These are phyloP conservation scores for Penicillium sclerotigenum DNA, from an alignment of 2,329 filamentous ascomycete species.

Conservation along the genomic window DNA sequence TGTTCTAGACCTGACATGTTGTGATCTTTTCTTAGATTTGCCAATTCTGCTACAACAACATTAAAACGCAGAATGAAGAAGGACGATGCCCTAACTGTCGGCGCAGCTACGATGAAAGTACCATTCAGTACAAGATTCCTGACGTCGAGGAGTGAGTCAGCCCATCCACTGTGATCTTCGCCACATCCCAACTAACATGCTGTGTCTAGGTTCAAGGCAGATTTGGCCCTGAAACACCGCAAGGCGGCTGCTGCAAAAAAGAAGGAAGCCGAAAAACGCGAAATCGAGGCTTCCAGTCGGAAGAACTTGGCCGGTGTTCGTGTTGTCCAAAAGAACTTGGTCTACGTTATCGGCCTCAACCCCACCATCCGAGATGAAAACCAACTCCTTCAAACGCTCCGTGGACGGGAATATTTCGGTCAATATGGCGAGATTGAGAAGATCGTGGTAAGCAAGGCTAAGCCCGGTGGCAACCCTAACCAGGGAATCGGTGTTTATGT, in stretches of 20 bases:
- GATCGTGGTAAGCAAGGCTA: constrained; percentile 96
- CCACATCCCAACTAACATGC: constrained; percentile 22
- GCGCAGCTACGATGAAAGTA: constrained; percentile 92
- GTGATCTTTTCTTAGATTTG: constrained; percentile 65
- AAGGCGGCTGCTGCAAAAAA: constrained; percentile 88
- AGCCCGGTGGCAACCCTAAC: constrained; percentile 66
- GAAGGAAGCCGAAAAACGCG: constrained; percentile 92
- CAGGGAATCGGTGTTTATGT: constrained; percentile 96
- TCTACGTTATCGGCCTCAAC: constrained; percentile 93
- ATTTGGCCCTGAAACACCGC: constrained; percentile 67
- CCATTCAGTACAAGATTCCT: constrained; percentile 94
- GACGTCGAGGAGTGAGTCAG: constrained; percentile 86
- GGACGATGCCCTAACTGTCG: constrained; percentile 96
- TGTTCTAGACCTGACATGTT: constrained; percentile 7
- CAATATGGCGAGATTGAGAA: constrained; percentile 99
- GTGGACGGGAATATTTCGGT: constrained; percentile 90
- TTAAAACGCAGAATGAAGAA: constrained; percentile 91
- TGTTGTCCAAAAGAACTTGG: constrained; percentile 96
- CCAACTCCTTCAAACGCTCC: constrained; percentile 75
- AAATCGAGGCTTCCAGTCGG: constrained; percentile 90
- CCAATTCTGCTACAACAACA: constrained; percentile 99
- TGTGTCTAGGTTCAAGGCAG: constrained; percentile 47
- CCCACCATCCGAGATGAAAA: constrained; percentile 91
- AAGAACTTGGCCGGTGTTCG: constrained; percentile 94
- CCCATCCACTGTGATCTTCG: neutral